A percentile compares a stretch with the other conserved stretches of the same genome.
Evolutionary conservation across 768 basidiomycete genomes (phyloP).

Genomic region (Mycena venus): DNA sequence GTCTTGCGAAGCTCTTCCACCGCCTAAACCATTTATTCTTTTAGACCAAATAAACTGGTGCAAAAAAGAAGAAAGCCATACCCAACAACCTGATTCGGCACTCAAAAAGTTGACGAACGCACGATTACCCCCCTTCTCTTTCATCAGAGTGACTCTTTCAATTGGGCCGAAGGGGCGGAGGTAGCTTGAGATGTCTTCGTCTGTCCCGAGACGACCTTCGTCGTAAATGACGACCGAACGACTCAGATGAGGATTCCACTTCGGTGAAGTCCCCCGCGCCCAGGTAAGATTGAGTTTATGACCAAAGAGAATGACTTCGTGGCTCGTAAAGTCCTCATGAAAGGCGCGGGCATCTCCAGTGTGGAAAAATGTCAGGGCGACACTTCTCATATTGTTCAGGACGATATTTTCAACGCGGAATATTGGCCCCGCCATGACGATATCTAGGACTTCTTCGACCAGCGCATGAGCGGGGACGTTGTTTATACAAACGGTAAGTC

Average conservation of each 20-base stretch:
- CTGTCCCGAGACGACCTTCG: not conserved
- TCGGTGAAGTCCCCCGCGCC: not conserved
- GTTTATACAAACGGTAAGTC: constrained; percentile 6
- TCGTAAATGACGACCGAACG: constrained; percentile 4
- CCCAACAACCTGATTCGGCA: not conserved
- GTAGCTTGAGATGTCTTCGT: not conserved
- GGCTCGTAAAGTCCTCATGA: not conserved
- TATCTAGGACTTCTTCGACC: constrained; percentile 19
- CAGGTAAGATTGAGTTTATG: not conserved
- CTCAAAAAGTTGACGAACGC: constrained; percentile 21
- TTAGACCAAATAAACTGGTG: too few relatives aligned
- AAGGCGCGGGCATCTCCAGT: not conserved
- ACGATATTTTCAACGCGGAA: not conserved
- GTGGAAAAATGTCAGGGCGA: constrained; percentile 20
- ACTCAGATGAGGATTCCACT: not conserved
- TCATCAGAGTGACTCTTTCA: constrained; percentile 11
- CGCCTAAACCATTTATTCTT: not conserved
- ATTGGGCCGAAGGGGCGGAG: constrained; percentile 6
- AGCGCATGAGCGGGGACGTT: constrained; percentile 3
- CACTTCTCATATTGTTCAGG: not conserved
- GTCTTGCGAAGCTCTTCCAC: not conserved
- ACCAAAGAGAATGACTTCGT: not conserved
- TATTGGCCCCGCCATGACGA: constrained; percentile 20
- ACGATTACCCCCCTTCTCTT: not conserved
- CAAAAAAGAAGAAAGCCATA: not conserved